Conservation (phyloP, 768 basidiomycete genomes). For the Mycena vulgaris region DNA sequence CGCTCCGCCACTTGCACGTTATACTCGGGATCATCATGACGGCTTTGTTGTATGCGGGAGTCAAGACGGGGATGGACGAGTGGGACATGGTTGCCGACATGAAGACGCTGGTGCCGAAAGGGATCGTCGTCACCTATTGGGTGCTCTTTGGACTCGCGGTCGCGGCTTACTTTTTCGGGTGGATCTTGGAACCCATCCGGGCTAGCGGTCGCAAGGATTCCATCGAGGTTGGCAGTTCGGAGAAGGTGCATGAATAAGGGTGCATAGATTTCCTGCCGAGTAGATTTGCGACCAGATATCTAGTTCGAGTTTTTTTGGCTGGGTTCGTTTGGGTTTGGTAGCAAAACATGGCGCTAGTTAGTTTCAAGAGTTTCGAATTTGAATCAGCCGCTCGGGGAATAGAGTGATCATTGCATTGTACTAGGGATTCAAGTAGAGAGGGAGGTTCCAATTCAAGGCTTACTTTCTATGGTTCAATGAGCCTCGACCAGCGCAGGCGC, state of each 20-base stretch:
- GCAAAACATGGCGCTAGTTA: not conserved
- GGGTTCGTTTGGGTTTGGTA: not conserved
- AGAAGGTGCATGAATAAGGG: conserved; percentile 14
- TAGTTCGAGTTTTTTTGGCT: not conserved
- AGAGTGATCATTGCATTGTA: not conserved
- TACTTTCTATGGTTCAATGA: not conserved
- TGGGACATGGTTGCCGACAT: conserved; percentile 35
- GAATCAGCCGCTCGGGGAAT: too few species aligned
- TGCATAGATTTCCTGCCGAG: not conserved
- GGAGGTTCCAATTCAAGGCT: not conserved
- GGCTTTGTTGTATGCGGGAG: conserved; percentile 36
- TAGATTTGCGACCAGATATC: not conserved
- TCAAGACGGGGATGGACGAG: conserved; percentile 40
- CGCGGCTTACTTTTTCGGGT: conserved; percentile 36
- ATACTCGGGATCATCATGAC: conserved; percentile 34
- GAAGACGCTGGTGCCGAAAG: conserved; percentile 31
- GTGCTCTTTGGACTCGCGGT: conserved; percentile 35
- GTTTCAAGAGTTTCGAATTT: not conserved
- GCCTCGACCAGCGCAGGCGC: conserved; percentile 14
- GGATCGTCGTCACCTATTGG: conserved; percentile 32
- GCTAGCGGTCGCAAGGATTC: not conserved
- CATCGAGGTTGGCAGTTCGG: conserved; percentile 14
- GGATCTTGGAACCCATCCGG: conserved; percentile 35
- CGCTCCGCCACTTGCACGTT: conserved; percentile 37
- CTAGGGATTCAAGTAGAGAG: too few species aligned